These are phyloP conservation scores for Syzygium aromaticum DNA, from an alignment of 345 rosid genomes.

Conservation along the genomic window DNA sequence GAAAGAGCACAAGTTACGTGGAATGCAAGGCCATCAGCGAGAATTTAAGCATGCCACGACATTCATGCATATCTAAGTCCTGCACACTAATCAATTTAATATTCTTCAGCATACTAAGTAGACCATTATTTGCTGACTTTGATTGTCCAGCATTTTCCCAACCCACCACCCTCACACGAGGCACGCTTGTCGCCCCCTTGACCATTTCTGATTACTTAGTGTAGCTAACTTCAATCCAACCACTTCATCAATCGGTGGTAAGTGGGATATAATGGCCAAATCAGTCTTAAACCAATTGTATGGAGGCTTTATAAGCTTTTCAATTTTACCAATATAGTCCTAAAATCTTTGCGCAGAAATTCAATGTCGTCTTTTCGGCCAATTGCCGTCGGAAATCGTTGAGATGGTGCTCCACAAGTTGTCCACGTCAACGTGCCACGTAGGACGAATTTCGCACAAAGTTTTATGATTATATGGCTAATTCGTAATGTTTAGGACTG, in stretches of 20 bases:
- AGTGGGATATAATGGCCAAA: neutral
- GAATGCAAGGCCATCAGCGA: neutral
- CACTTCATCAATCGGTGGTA: neutral
- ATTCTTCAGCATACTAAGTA: neutral
- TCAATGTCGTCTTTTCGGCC: fast-evolving
- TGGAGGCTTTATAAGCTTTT: fast-evolving
- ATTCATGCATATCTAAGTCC: neutral
- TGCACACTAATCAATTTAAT: neutral
- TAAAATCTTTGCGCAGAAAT: neutral
- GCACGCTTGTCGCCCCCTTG: neutral
- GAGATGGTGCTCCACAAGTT: too few species aligned
- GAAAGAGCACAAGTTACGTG: neutral
- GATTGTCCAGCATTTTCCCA: neutral
- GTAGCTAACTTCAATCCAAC: neutral
- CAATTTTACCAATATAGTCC: neutral
- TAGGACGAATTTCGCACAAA: neutral
- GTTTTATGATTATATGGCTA: neutral
- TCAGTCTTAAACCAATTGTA: neutral
- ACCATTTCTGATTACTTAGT: neutral
- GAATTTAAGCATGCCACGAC: neutral
- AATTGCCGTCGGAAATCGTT: too few species aligned
- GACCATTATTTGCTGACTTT: neutral
- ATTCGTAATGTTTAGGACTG: neutral
- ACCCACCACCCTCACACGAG: neutral
- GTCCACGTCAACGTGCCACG: too few species aligned